These are phyloP conservation scores for Penicillium oxalicum DNA, from an alignment of 2,329 filamentous ascomycete genomes.

Conservation along the genomic window DNA sequence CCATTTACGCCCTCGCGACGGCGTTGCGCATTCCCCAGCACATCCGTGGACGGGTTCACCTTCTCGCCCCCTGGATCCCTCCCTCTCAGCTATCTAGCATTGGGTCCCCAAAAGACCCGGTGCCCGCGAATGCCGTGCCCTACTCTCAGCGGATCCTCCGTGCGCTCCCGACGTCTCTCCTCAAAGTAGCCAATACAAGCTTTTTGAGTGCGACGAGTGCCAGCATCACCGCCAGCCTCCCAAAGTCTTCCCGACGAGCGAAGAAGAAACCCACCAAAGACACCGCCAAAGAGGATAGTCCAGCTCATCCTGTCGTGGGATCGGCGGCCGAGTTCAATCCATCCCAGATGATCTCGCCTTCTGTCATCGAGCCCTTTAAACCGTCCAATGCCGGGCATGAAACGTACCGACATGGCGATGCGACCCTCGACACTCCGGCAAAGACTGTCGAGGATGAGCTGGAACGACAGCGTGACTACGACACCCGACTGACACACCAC, in stretches of 20 bases:
- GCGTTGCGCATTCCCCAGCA: slow-evolving; percentile 93
- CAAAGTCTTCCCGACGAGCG: slow-evolving; percentile 56
- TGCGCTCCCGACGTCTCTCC: slow-evolving; percentile 78
- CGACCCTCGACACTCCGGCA: slow-evolving; percentile 17
- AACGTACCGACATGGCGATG: slow-evolving; percentile 17
- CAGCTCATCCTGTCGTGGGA: slow-evolving; percentile 47
- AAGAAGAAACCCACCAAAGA: slow-evolving; percentile 52
- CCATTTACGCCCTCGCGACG: slow-evolving; percentile 95
- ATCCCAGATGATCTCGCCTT: slow-evolving; percentile 15
- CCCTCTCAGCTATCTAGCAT: slow-evolving; percentile 85
- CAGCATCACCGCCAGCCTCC: slow-evolving; percentile 71
- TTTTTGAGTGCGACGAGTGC: slow-evolving; percentile 91
- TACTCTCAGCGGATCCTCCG: slow-evolving; percentile 87
- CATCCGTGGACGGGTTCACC: slow-evolving; percentile 86
- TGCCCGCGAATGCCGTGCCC: slow-evolving; percentile 79
- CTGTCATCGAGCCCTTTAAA: slow-evolving; percentile 15
- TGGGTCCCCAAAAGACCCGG: slow-evolving; percentile 64
- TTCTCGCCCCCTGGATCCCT: slow-evolving; percentile 86
- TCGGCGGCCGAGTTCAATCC: slow-evolving; percentile 10
- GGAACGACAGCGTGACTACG: slow-evolving; percentile 53
- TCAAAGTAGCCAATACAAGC: slow-evolving; percentile 90
- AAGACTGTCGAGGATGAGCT: slow-evolving; percentile 26
- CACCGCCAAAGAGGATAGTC: slow-evolving; percentile 28
- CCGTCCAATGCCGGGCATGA: slow-evolving; percentile 13
- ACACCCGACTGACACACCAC: slow-evolving; percentile 77